These are phyloP conservation scores for Amanita muscaria DNA, from an alignment of 768 basidiomycete genomes.

Conservation along the genomic window DNA sequence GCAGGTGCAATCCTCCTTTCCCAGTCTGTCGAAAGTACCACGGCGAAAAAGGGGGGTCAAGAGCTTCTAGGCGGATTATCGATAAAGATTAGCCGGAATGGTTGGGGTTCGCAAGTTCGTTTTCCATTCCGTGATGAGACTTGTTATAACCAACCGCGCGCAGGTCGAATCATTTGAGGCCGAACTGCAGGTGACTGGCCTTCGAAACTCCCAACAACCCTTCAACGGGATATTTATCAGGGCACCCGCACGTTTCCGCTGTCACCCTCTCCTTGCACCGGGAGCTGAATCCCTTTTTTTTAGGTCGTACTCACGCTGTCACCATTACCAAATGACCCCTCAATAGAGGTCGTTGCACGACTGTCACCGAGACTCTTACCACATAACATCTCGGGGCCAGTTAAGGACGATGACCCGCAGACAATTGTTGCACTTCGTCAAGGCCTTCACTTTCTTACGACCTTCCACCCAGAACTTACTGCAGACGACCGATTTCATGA, in stretches of 20 bases:
- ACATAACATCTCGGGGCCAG: constrained; percentile 30
- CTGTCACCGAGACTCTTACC: constrained; percentile 22
- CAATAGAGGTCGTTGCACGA: constrained; percentile 24
- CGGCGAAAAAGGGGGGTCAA: constrained; percentile 77
- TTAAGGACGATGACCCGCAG: constrained; percentile 45
- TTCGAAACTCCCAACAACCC: constrained; percentile 49
- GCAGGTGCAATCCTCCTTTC: constrained; percentile 90
- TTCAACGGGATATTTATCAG: constrained; percentile 91
- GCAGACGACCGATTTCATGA: constrained; percentile 85
- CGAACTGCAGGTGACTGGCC: constrained; percentile 51
- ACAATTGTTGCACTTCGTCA: constrained; percentile 81
- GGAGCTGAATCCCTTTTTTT: too few relatives aligned
- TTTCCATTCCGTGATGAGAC: background rate
- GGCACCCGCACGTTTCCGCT: constrained; percentile 77
- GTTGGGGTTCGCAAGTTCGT: constrained; percentile 88
- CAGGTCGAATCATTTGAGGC: constrained; percentile 91
- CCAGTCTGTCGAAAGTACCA: constrained; percentile 49
- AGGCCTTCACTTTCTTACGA: constrained; percentile 77
- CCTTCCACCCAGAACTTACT: constrained; percentile 92
- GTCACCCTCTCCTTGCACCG: too few relatives aligned
- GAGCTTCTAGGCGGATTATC: constrained; percentile 77
- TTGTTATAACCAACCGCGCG: background rate
- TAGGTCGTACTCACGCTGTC: constrained; percentile 59
- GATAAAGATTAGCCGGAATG: constrained; percentile 77
- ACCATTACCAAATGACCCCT: constrained; percentile 37